These are phyloP conservation scores for Acmispon strigosus DNA, from an alignment of 306 rosid species.

Conservation along the genomic window DNA sequence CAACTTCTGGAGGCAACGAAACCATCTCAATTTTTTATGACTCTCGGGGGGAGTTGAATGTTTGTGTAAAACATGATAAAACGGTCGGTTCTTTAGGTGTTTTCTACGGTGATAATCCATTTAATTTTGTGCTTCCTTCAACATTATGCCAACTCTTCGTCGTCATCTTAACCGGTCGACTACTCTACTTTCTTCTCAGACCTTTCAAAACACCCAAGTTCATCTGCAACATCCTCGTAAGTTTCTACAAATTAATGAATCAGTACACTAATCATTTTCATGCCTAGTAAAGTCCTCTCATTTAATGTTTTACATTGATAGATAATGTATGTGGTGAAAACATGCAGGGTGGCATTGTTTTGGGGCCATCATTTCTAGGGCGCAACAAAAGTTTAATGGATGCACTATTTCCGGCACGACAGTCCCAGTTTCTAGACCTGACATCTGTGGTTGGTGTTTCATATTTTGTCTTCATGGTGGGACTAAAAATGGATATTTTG, in stretches of 20 bases:
- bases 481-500: conserved; percentile 27
- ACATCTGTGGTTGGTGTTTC: neutral
- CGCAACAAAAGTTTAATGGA: neutral
- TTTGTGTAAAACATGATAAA: conserved; percentile 22
- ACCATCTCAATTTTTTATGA: neutral
- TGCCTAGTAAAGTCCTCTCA: too few species aligned
- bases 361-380: conserved; percentile 38
- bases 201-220: conserved; percentile 54
- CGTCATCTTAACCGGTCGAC: neutral
- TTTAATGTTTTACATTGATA: too few species aligned
- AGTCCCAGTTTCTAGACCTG: neutral
- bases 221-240: conserved; percentile 19
- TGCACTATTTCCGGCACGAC: neutral
- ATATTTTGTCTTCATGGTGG: neutral
- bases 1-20: neutral
- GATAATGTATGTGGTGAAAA: too few species aligned
- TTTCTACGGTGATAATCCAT: conserved; percentile 34
- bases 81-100: conserved; percentile 25
- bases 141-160: conserved; percentile 28
- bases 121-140: conserved; percentile 21
- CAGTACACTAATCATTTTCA: too few species aligned
- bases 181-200: conserved; percentile 28
- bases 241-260: too few species aligned
- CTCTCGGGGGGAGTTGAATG: rapidly evolving
- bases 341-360: conserved; percentile 31